A percentile compares a stretch with the other conserved stretches of the same genome.
Conservation (phyloP, 306 rosid species). For the Sicyos edulis region DNA sequence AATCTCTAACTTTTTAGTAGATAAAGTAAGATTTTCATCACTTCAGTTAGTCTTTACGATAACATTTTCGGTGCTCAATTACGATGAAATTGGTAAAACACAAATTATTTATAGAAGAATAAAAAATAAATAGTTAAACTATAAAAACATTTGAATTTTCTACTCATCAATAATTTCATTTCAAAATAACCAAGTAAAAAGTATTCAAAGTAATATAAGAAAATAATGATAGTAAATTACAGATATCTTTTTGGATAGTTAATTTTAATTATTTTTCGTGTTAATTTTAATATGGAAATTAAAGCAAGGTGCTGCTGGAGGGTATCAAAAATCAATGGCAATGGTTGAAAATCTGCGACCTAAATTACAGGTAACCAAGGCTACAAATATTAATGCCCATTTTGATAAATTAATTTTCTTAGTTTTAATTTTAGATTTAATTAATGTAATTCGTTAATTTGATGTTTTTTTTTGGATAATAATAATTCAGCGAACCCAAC, state of each 20-base stretch:
- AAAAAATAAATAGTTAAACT: no score
- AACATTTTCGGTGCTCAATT: no score
- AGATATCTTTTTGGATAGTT: not conserved
- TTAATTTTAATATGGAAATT: not conserved
- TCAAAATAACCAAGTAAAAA: no score
- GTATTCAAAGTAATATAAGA: not conserved
- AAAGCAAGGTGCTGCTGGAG: conserved; percentile 80
- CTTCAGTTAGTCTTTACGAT: no score
- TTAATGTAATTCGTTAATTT: not conserved
- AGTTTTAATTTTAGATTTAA: not conserved
- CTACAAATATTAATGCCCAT: not conserved
- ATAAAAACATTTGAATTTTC: no score
- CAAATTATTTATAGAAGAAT: no score
- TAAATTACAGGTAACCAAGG: conserved; percentile 52
- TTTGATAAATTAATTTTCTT: not conserved
- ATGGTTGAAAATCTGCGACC: conserved; percentile 75
- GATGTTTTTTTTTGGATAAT: no score
- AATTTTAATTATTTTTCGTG: not conserved
- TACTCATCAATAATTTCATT: not conserved
- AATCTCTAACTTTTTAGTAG: no score
- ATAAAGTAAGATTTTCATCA: no score
- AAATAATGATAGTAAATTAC: not conserved
- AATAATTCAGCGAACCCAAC: conserved; percentile 69
- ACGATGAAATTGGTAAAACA: no score
- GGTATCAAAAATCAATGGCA: conserved; percentile 54